Percentiles rank a stretch among this genome's conserved stretches.
Evolutionary conservation across 768 basidiomycete genomes (phyloP).

Genomic region (Russula virescens): DNA sequence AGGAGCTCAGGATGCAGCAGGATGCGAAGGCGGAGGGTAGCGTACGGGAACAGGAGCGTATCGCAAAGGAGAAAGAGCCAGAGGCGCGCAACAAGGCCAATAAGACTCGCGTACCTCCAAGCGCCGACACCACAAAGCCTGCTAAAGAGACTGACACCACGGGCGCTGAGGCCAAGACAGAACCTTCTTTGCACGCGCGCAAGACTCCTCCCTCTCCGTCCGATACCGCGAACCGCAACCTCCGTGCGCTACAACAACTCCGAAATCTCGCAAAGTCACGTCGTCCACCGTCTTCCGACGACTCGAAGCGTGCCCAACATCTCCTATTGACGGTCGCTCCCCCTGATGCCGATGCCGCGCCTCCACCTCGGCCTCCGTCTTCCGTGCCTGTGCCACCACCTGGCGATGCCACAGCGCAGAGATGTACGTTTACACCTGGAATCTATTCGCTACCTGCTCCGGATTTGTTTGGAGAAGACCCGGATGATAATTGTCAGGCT

Average conservation of each 20-base stretch:
- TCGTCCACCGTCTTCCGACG: conserved; percentile 27
- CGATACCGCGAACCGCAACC: conserved; percentile 15
- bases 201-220: conserved; percentile 6
- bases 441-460: conserved; percentile 37
- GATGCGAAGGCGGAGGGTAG: not conserved
- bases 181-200: not conserved
- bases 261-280: conserved; percentile 29
- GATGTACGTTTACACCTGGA: conserved; percentile 43
- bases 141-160: conserved; percentile 1
- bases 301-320: conserved; percentile 37
- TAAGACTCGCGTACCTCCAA: conserved; percentile 1
- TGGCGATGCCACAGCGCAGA: conserved; percentile 31
- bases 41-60: conserved; percentile 15
- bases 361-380: conserved; percentile 5
- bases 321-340: conserved; percentile 44
- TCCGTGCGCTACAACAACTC: conserved; percentile 26
- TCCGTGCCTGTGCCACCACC: conserved; percentile 33
- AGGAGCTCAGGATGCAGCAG: not conserved
- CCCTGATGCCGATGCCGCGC: conserved; percentile 28
- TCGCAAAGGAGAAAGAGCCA: conserved; percentile 19
- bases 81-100: conserved; percentile 1
- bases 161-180: conserved; percentile 3
- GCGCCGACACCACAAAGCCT: conserved; percentile 1
- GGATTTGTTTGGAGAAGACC: conserved; percentile 27
- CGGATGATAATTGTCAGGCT: conserved; percentile 19